A percentile compares a stretch with the other conserved stretches of the same genome.
These are phyloP conservation scores for Acidomyces sp. DNA, from an alignment of 495 filamentous ascomycete genomes.

Conservation along the genomic window DNA sequence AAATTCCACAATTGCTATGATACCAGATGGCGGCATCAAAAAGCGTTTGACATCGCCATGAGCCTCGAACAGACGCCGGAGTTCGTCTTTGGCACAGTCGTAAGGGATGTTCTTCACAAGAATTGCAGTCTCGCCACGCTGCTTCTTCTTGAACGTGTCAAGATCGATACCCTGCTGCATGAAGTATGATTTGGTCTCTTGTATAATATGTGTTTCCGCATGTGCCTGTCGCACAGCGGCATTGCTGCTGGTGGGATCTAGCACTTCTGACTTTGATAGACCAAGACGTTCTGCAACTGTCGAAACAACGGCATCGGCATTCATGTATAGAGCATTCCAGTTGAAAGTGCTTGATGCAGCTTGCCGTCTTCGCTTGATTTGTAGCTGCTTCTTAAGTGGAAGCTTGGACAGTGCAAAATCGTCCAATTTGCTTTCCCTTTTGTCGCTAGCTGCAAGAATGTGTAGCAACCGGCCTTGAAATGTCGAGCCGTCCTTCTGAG, in stretches of 20 bases:
- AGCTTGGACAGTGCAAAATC: conserved; percentile 78
- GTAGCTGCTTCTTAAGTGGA: conserved; percentile 84
- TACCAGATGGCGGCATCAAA: conserved; percentile 83
- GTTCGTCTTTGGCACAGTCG: conserved; percentile 56
- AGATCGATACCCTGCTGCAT: conserved; percentile 74
- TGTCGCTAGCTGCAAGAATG: conserved; percentile 66
- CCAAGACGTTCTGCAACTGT: conserved; percentile 78
- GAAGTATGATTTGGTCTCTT: conserved; percentile 91
- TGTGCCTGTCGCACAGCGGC: conserved; percentile 92
- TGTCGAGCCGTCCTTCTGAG: conserved; percentile 58
- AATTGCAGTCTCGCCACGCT: conserved; percentile 76
- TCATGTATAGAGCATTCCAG: conserved; percentile 98
- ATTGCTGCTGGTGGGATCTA: conserved; percentile 87
- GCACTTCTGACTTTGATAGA: conserved; percentile 72
- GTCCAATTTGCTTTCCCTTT: conserved; percentile 68
- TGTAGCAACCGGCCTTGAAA: conserved; percentile 90
- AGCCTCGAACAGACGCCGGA: conserved; percentile 53
- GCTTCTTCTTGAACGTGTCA: conserved; percentile 69
- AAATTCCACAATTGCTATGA: conserved; percentile 87
- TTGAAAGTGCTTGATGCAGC: conserved; percentile 69
- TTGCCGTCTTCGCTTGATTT: conserved; percentile 68
- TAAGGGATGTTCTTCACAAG: conserved; percentile 91
- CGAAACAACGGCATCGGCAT: conserved; percentile 88
- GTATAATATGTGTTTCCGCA: conserved; percentile 89
- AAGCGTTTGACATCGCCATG: conserved; percentile 61